Evolutionary conservation across 352 stramenopile genomes (phyloP).

Genomic region (Phytopythium mirpurense): DNA sequence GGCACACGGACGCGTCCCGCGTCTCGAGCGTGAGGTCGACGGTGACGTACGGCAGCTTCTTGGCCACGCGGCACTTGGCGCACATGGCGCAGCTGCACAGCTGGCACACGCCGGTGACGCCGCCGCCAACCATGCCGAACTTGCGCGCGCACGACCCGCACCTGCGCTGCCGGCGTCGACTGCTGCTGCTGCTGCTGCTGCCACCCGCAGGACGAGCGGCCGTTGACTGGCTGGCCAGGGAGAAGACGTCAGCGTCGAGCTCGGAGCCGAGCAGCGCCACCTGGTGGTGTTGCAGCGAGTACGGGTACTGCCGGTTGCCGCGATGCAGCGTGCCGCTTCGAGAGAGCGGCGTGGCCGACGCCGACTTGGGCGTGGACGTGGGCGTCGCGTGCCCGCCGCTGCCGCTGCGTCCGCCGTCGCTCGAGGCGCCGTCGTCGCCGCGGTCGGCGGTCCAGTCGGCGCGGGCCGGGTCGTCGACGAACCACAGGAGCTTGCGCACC

Average conservation of each 20-base stretch:
- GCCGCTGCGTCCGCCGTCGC: background rate
- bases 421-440: background rate
- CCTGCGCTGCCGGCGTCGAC: slow-evolving; percentile 12
- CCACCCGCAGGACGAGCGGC: no score
- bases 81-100: slow-evolving; percentile 32
- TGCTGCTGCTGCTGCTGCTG: background rate
- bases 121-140: slow-evolving; percentile 23
- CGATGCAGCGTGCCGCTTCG: background rate
- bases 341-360: background rate
- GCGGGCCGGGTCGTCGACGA: slow-evolving; percentile 22
- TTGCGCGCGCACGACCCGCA: slow-evolving; percentile 26
- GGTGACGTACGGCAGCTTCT: slow-evolving; percentile 29
- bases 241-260: background rate
- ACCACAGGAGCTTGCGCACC: slow-evolving; percentile 45
- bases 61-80: slow-evolving; percentile 29
- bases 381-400: background rate
- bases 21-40: slow-evolving; percentile 22
- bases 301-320: background rate
- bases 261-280: slow-evolving; percentile 3
- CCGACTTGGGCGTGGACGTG: background rate
- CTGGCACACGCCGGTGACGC: slow-evolving; percentile 17
- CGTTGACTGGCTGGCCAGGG: background rate
- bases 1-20: slow-evolving; percentile 25
- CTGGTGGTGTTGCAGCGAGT: slow-evolving; percentile 3
- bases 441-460: slow-evolving; percentile 7